Conservation (phyloP, 441 rosid species). For the Isatis lusitanica region DNA sequence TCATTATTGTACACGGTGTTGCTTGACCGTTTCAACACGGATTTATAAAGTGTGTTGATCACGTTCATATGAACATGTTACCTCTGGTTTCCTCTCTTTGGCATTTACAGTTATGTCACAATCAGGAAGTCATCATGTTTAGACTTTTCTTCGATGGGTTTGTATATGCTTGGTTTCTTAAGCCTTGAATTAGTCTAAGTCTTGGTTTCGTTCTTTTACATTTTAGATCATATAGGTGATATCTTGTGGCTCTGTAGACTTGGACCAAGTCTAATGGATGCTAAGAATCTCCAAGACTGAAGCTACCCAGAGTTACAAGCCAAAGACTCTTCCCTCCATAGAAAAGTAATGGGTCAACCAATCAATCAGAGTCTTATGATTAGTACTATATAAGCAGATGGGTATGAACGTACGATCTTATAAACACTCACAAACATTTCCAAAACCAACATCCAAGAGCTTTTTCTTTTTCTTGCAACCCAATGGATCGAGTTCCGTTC, state of each 20-base stretch:
- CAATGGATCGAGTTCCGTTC: conserved; percentile 28
- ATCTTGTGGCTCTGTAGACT: neutral
- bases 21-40: conserved; percentile 14
- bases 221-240: conserved; percentile 14
- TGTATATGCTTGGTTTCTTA: neutral
- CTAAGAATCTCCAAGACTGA: neutral
- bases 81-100: neutral
- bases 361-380: neutral
- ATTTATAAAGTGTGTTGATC: neutral
- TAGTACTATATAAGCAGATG: conserved; percentile 23
- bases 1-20: neutral
- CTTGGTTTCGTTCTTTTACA: conserved; percentile 2
- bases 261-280: conserved; percentile 15
- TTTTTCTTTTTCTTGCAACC: neutral
- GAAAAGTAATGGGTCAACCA: neutral
- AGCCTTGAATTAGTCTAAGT: conserved; percentile 12
- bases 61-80: conserved; percentile 3
- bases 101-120: neutral
- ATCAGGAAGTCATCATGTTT: neutral
- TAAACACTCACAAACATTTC: conserved; percentile 4
- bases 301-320: neutral
- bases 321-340: conserved; percentile 1
- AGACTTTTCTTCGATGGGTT: conserved; percentile 19
- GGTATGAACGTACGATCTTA: neutral
- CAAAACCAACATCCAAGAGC: conserved; percentile 4